These are phyloP conservation scores for Umbelopsis vinacea DNA, from an alignment of 192 early-diverging fungal species.

Conservation along the genomic window DNA sequence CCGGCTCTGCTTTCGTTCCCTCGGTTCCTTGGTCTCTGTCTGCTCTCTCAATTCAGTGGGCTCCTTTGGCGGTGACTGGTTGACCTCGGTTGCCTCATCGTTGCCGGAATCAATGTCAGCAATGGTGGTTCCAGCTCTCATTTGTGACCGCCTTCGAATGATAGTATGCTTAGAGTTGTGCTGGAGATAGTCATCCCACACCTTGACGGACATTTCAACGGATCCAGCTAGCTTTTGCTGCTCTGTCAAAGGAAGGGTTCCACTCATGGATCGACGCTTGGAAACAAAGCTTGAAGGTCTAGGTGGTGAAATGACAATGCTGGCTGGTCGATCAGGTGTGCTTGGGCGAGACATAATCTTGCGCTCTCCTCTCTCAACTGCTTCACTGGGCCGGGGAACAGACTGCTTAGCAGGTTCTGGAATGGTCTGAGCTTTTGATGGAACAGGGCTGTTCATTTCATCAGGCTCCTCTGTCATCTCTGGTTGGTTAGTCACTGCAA, in stretches of 20 bases:
- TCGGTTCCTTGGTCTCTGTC: neutral
- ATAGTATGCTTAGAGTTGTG: constrained; percentile 8
- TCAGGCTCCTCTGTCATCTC: neutral
- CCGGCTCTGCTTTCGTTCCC: neutral
- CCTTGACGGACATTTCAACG: constrained; percentile 34
- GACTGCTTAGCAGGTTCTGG: neutral
- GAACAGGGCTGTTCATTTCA: neutral
- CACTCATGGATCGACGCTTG: constrained; percentile 38
- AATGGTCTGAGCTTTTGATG: neutral
- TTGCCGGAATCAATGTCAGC: neutral
- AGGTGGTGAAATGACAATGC: constrained; percentile 21
- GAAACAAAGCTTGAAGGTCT: constrained; percentile 43
- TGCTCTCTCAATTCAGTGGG: neutral
- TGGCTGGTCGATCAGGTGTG: neutral
- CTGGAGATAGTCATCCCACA: constrained; percentile 38
- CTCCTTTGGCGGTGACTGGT: constrained; percentile 4
- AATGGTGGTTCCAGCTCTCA: constrained; percentile 3
- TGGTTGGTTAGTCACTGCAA: neutral
- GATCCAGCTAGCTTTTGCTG: constrained; percentile 22
- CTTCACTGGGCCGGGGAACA: constrained; percentile 1
- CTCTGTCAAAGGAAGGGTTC: constrained; percentile 20
- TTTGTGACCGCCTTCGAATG: neutral
- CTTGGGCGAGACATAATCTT: neutral
- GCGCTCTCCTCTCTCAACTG: neutral
- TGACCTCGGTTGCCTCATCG: neutral